phyloP scores from a whole-genome alignment of 805 yeast genomes.

The Lipomyces anomalus region DNA sequence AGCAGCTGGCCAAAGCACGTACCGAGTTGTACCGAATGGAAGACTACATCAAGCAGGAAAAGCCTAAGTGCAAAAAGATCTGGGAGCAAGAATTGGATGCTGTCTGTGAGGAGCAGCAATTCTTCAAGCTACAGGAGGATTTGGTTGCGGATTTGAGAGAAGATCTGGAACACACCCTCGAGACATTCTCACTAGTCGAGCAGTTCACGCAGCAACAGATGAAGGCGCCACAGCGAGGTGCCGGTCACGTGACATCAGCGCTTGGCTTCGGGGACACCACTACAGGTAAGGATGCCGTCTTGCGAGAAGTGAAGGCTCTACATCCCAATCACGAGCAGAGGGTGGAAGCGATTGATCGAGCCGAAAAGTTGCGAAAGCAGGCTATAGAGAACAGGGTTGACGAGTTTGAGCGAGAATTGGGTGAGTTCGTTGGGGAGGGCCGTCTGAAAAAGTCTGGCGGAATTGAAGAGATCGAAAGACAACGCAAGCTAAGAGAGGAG shows the following conservation, averaged over 20 bases:
- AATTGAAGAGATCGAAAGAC: conserved; percentile 73
- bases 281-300: conserved; percentile 55
- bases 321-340: conserved; percentile 81
- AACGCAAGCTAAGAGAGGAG: conserved; percentile 60
- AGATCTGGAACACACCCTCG: conserved; percentile 72
- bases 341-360: conserved; percentile 80
- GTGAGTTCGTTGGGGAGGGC: conserved; percentile 72
- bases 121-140: conserved; percentile 83
- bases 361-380: conserved; percentile 71
- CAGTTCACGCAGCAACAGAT: conserved; percentile 70
- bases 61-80: conserved; percentile 78
- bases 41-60: conserved; percentile 61
- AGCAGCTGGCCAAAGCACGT: conserved; percentile 59
- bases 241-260: conserved; percentile 30
- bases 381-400: conserved; percentile 57
- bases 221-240: conserved; percentile 27
- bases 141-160: conserved; percentile 70
- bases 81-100: conserved; percentile 90
- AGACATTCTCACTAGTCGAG: conserved; percentile 75
- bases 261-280: conserved; percentile 39
- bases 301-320: conserved; percentile 71
- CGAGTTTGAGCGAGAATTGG: conserved; percentile 80
- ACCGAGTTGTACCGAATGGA: conserved; percentile 48
- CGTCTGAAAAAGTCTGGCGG: conserved; percentile 83
- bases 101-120: conserved; percentile 91